Evolutionary conservation across 192 early-diverging fungal genomes (phyloP).

Genomic region (Podila verticillata): DNA sequence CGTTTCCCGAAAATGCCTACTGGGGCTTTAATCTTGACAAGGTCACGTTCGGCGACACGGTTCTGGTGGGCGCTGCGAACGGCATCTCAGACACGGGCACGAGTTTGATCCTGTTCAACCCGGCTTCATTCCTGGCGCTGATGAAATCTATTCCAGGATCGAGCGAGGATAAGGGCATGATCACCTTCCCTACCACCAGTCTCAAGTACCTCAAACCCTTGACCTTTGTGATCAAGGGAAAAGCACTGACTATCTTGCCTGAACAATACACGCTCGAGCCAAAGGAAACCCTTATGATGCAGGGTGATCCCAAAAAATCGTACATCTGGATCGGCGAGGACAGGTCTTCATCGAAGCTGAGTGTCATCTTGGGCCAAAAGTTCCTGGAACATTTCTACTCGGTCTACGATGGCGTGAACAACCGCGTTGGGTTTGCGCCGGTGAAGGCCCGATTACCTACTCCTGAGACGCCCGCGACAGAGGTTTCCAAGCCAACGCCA

Average conservation of each 20-base stretch:
- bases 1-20: constrained; percentile 3
- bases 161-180: background rate
- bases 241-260: constrained; percentile 1
- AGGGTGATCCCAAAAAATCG: background rate
- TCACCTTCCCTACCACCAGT: background rate
- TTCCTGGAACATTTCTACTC: constrained; percentile 35
- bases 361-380: constrained; percentile 37
- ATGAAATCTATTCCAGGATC: constrained; percentile 9
- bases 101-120: constrained; percentile 25
- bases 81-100: constrained; percentile 28
- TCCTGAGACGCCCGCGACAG: background rate
- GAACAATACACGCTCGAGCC: constrained; percentile 4
- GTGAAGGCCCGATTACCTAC: background rate
- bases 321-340: constrained; percentile 12
- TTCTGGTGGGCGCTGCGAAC: background rate
- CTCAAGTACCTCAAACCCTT: background rate
- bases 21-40: constrained; percentile 32
- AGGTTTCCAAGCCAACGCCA: too few species aligned
- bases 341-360: background rate
- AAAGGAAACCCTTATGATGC: background rate
- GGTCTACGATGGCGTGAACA: constrained; percentile 29
- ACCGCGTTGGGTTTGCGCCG: constrained; percentile 18
- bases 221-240: constrained; percentile 7
- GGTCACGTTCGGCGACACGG: constrained; percentile 6
- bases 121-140: background rate